Percentiles rank a stretch among this genome's conserved stretches.
Evolutionary conservation across 768 basidiomycete genomes (phyloP).

Genomic region (Astraeus odoratus): DNA sequence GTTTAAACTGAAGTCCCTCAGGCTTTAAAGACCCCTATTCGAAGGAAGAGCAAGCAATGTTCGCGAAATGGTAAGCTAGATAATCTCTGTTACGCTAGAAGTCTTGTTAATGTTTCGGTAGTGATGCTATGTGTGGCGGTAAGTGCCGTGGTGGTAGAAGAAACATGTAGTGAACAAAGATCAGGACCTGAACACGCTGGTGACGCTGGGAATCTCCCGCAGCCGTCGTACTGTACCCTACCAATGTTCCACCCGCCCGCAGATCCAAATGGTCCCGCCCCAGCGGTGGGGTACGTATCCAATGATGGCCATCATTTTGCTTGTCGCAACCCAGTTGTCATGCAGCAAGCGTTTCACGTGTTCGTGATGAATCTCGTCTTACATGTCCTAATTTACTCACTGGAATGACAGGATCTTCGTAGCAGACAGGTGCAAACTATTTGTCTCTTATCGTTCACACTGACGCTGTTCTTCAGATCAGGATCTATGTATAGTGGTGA

Average conservation of each 20-base stretch:
- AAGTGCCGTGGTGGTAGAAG: background rate
- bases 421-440: constrained; percentile 36
- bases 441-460: constrained; percentile 22
- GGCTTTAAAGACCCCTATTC: constrained; percentile 63
- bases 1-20: constrained; percentile 13
- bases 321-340: constrained; percentile 44
- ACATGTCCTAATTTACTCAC: background rate
- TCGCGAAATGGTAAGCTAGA: constrained; percentile 42
- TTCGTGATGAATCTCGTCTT: constrained; percentile 24
- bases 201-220: constrained; percentile 29
- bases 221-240: constrained; percentile 47
- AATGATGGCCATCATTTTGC: constrained; percentile 48
- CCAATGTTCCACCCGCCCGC: constrained; percentile 45
- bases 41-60: constrained; percentile 45
- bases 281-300: constrained; percentile 40
- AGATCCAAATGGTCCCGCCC: constrained; percentile 13
- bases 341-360: constrained; percentile 54
- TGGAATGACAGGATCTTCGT: constrained; percentile 37
- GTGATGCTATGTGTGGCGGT: constrained; percentile 51
- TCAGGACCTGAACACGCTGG: constrained; percentile 46
- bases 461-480: constrained; percentile 31
- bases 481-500: constrained; percentile 37
- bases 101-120: constrained; percentile 13
- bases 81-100: too few relatives aligned
- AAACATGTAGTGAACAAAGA: background rate